Base-by-base conservation (phyloP, 805 yeast genomes). In the Starmerella bombicola region DNA sequence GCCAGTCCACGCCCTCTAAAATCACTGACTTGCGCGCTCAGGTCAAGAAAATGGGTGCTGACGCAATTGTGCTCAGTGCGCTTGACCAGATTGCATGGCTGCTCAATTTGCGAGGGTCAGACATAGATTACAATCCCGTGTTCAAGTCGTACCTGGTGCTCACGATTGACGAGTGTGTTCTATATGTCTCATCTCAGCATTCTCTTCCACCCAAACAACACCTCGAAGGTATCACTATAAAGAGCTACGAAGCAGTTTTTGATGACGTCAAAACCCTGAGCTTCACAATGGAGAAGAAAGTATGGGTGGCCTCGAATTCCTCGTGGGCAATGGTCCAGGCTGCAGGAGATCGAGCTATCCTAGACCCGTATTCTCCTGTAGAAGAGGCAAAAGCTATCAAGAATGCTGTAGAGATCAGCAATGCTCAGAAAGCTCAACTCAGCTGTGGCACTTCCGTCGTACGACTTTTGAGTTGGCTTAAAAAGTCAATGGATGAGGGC, bases 51-150 rank as follows among this genome's bases (percentile, higher is more conserved):
- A 59, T 36, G 43, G 58, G 30, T 43, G 56, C 33, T 44, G 56
- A 24, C 55, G 70, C 73, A 2, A 65, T 82, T 34, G 63, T 85
- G 12, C 65, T 82, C 3, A 67, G 76, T n/a, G 76, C 85, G 1
- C 61, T 86, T 38, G 96, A 88, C 62, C 94, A 86, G 52, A 74
- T 85, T 46, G 91, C 94, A 5, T 86, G 95, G 95, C 62, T 85
- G 33, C 70, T 84, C 55, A 86, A 86, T 55, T 62, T 86, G 42
- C 73, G 98, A 48, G 82, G 86, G 4, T 70, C 68, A 18, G 96
- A 88, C 57, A 78, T 88, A 43, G 76, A 76, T 3, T 88, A 70
- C 57, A 80, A 80, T 55, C 96, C 97, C 0, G 88, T 85, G 1
- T 88, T 88, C 58, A 84, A 76, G 60, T 67, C 86, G 5, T 80